phyloP scores from a whole-genome alignment of 768 basidiomycete species.

The Lentinula detonsa region DNA sequence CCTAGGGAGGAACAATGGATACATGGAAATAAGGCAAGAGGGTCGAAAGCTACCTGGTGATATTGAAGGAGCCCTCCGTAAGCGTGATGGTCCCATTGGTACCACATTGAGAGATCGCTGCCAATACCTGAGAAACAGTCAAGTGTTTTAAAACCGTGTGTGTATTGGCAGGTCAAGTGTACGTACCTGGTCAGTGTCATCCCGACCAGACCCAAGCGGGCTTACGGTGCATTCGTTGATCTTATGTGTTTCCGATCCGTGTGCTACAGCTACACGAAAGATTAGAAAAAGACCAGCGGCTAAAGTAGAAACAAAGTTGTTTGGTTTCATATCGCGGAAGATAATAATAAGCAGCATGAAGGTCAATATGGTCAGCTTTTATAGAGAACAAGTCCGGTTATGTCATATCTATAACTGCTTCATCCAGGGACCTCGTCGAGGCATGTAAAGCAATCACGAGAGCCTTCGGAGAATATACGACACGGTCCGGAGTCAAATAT shows the following conservation, averaged over 20 bases:
- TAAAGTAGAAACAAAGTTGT: not conserved
- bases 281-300: not conserved
- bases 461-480: not conserved
- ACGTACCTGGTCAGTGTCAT: slow-evolving; percentile 19
- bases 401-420: not conserved
- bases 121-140: slow-evolving; percentile 29
- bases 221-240: slow-evolving; percentile 5
- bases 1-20: slow-evolving; percentile 17
- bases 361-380: not conserved
- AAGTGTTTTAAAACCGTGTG: no score
- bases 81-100: slow-evolving; percentile 39
- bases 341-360: not conserved
- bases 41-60: slow-evolving; percentile 33
- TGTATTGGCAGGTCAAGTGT: not conserved
- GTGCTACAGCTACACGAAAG: not conserved
- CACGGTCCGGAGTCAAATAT: not conserved
- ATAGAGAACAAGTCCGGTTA: not conserved
- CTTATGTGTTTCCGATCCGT: not conserved
- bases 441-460: not conserved
- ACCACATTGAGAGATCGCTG: slow-evolving; percentile 43
- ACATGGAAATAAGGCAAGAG: not conserved
- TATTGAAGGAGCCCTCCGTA: slow-evolving; percentile 40
- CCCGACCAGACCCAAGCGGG: slow-evolving; percentile 17
- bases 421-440: not conserved
- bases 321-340: not conserved